These are phyloP conservation scores for Marvania coccoides DNA, from an alignment of 139 green algal genomes.

Conservation along the genomic window DNA sequence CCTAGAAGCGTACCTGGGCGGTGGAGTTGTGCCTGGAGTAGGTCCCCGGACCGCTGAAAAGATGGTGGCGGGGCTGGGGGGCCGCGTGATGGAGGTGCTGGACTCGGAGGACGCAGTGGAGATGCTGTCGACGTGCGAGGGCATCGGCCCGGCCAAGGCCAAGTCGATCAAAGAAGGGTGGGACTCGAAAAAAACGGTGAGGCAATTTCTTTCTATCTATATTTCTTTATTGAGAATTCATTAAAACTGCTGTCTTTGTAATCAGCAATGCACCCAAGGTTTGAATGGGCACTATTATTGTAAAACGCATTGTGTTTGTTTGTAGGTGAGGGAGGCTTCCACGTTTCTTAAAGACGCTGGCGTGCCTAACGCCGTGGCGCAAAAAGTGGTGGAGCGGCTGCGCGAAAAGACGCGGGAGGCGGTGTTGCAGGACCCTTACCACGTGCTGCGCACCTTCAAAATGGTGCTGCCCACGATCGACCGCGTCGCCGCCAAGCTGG, in stretches of 20 bases:
- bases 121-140: constrained; percentile 2
- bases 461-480: constrained; percentile 20
- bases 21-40: constrained; percentile 29
- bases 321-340: neutral
- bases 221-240: neutral
- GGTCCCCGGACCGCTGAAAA: constrained; percentile 20
- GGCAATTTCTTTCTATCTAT: no score
- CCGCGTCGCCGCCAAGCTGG: constrained; percentile 22
- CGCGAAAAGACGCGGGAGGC: neutral
- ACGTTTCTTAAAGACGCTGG: constrained; percentile 6
- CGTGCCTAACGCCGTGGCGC: constrained; percentile 16
- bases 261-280: no score
- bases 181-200: constrained; percentile 20
- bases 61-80: constrained; percentile 20
- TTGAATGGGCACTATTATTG: no score
- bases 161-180: constrained; percentile 24
- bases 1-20: constrained; percentile 26
- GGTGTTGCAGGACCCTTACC: constrained; percentile 12
- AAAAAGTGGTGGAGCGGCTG: constrained; percentile 1
- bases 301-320: no score
- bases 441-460: neutral
- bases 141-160: constrained; percentile 10
- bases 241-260: no score
- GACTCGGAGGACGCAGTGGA: constrained; percentile 18
- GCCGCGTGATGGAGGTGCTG: constrained; percentile 16